phyloP scores from a whole-genome alignment of 192 early-diverging fungal species.

The Coemansia sp. region DNA sequence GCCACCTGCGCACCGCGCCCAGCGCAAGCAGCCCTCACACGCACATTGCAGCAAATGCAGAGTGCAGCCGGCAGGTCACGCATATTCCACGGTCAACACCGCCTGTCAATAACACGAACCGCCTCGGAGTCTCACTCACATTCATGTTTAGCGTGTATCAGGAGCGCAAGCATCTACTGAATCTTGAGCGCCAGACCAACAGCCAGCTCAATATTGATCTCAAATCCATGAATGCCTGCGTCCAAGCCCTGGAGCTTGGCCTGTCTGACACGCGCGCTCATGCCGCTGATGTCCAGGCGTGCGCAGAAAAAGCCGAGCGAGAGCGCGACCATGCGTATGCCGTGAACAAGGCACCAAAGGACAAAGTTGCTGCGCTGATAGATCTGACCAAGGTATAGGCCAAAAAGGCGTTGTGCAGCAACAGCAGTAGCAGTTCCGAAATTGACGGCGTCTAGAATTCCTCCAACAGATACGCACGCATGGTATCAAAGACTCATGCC shows the following conservation, averaged over 20 bases:
- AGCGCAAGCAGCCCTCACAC: constrained; percentile 1
- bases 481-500: constrained; percentile 3
- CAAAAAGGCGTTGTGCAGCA: background rate
- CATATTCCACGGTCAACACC: constrained; percentile 18
- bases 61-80: constrained; percentile 5
- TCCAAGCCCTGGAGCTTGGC: constrained; percentile 2
- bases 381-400: constrained; percentile 1
- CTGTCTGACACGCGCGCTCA: background rate
- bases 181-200: constrained; percentile 14
- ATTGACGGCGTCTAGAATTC: background rate
- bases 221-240: background rate
- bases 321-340: background rate
- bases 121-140: background rate
- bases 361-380: constrained; percentile 9
- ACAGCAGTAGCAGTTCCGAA: background rate
- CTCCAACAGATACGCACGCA: background rate
- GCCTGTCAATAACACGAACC: background rate
- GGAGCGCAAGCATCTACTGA: constrained; percentile 7
- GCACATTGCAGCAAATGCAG: background rate
- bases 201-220: constrained; percentile 16
- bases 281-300: constrained; percentile 3
- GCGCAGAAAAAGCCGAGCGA: constrained; percentile 1
- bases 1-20: constrained; percentile 2
- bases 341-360: constrained; percentile 4
- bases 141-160: constrained; percentile 1